Percentiles rank a stretch among this genome's conserved stretches.
Conservation (phyloP, 1,284 basidiomycete genomes). For the Blastosporella zonata region DNA sequence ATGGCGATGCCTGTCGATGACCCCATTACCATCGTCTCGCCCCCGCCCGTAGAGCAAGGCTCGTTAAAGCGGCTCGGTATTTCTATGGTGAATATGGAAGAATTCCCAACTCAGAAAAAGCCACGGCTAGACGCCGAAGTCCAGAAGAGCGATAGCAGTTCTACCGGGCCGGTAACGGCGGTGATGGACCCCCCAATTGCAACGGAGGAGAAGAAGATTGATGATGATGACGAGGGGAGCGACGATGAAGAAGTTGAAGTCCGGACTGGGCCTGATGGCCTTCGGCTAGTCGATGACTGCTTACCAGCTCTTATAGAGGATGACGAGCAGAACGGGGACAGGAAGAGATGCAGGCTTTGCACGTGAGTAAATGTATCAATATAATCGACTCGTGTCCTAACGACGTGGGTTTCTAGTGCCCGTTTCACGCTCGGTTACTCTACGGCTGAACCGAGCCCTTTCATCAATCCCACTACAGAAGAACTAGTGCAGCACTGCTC, state of each 20-base stretch:
- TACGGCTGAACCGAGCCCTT: slow-evolving; percentile 26
- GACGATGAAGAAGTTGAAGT: slow-evolving; percentile 32
- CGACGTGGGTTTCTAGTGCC: slow-evolving; percentile 21
- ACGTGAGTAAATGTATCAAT: slow-evolving; percentile 34
- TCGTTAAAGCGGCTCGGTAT: slow-evolving; percentile 14
- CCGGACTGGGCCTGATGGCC: slow-evolving; percentile 37
- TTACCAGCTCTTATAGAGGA: slow-evolving; percentile 44
- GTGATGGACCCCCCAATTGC: background rate
- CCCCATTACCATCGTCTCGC: slow-evolving; percentile 3
- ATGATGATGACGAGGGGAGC: slow-evolving; percentile 26
- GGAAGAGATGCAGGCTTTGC: slow-evolving; percentile 47
- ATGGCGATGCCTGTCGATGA: background rate
- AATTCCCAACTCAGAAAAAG: slow-evolving; percentile 14
- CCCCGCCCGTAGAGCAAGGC: slow-evolving; percentile 3
- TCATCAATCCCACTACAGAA: slow-evolving; percentile 29
- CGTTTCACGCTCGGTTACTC: slow-evolving; percentile 27
- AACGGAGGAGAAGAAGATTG: background rate
- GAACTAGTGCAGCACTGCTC: slow-evolving; percentile 34
- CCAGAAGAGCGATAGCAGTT: background rate
- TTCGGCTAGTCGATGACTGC: slow-evolving; percentile 40
- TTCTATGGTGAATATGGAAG: slow-evolving; percentile 1
- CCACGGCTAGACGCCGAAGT: slow-evolving; percentile 16
- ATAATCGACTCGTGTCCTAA: background rate
- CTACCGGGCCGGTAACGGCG: background rate
- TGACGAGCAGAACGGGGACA: slow-evolving; percentile 35